phyloP scores from a whole-genome alignment of 257 asterid species.

The Fraxinus quadrangulata region DNA sequence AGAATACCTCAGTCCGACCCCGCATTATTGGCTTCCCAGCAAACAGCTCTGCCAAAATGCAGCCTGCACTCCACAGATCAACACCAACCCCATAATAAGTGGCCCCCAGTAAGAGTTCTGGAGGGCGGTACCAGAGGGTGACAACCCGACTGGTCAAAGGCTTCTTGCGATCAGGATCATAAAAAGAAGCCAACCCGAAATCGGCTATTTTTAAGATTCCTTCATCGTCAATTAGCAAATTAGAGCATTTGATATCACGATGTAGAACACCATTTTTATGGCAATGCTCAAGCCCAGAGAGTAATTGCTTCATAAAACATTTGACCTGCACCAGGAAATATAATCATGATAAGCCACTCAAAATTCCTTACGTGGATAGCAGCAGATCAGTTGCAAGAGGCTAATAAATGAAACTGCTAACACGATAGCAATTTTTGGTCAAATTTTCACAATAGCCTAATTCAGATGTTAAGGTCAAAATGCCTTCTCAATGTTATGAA shows the following conservation, averaged over 20 bases:
- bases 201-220: slow-evolving; percentile 87
- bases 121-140: slow-evolving; percentile 98
- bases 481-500: background rate
- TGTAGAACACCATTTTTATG: slow-evolving; percentile 88
- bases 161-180: slow-evolving; percentile 57
- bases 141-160: slow-evolving; percentile 95
- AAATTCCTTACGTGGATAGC: background rate
- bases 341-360: slow-evolving; percentile 15
- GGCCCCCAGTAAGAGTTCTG: slow-evolving; percentile 88
- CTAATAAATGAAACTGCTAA: background rate
- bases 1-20: slow-evolving; percentile 86
- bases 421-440: slow-evolving; percentile 3
- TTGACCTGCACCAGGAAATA: slow-evolving; percentile 58
- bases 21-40: slow-evolving; percentile 82
- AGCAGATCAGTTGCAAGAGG: background rate
- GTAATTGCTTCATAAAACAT: slow-evolving; percentile 80
- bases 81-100: slow-evolving; percentile 78
- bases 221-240: slow-evolving; percentile 71
- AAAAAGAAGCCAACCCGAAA: slow-evolving; percentile 83
- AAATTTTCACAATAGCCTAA: background rate
- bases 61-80: slow-evolving; percentile 97
- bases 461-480: slow-evolving; percentile 2
- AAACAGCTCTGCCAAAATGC: slow-evolving; percentile 87
- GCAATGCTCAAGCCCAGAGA: slow-evolving; percentile 93
- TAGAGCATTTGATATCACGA: slow-evolving; percentile 91